Evolutionary conservation across 169 alveolate species (phyloP).

Genomic region (Cryptosporidium parvum): DNA sequence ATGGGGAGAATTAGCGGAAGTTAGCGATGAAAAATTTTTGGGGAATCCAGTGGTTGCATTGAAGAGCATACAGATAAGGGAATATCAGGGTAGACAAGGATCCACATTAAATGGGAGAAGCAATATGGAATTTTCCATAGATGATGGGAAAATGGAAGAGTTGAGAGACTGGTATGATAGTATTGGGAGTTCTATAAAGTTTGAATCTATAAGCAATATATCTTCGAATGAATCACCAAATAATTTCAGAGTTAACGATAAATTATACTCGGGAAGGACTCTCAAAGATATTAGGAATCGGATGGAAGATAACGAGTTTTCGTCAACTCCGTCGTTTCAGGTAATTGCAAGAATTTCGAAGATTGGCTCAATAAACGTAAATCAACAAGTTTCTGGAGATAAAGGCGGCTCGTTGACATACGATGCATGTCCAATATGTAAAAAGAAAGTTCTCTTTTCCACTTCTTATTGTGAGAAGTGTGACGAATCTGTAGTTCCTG

Average conservation of each 20-base stretch:
- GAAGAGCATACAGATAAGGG: slow-evolving; percentile 62
- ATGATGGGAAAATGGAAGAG: background rate
- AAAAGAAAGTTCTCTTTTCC: slow-evolving; percentile 44
- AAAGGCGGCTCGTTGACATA: slow-evolving; percentile 35
- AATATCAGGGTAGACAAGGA: slow-evolving; percentile 66
- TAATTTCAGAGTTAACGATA: background rate
- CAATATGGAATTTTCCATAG: slow-evolving; percentile 20
- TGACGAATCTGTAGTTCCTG: slow-evolving; percentile 55
- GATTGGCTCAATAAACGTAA: slow-evolving; percentile 32
- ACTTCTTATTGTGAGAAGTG: slow-evolving; percentile 66
- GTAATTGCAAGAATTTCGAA: slow-evolving; percentile 61
- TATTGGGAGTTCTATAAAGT: background rate
- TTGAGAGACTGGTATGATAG: slow-evolving; percentile 29
- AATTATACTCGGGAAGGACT: background rate
- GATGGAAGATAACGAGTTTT: slow-evolving; percentile 24
- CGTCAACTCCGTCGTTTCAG: slow-evolving; percentile 7
- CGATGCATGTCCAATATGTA: slow-evolving; percentile 72
- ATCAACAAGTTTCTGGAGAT: slow-evolving; percentile 22
- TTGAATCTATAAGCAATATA: slow-evolving; percentile 37
- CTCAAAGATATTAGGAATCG: slow-evolving; percentile 25
- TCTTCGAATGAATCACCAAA: slow-evolving; percentile 6
- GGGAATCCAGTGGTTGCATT: slow-evolving; percentile 68
- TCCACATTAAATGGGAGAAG: slow-evolving; percentile 70
- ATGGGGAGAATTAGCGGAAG: slow-evolving; percentile 71
- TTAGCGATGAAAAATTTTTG: slow-evolving; percentile 38